Evolutionary conservation across 2,329 filamentous ascomycete species (phyloP), one percentile per base, ranked within the genome.

Genomic region (Diplocarpon rosae): DNA sequence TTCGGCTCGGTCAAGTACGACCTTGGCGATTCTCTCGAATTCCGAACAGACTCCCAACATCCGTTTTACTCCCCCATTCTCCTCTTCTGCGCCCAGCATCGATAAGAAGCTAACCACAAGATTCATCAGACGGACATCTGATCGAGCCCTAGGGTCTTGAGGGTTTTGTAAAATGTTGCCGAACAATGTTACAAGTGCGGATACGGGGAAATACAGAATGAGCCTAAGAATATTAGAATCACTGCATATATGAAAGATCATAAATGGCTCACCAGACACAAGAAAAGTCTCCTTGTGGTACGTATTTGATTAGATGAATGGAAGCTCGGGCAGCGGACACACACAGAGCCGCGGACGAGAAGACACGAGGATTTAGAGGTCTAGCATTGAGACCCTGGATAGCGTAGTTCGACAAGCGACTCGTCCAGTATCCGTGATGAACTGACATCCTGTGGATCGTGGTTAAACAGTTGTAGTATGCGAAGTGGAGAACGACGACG

Each of bases 361-460:
- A 98, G 8, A 98, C 85, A 54, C 92, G 74, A 0, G 92, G 92
- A 60, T 96, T 98, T 43, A 98, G 66, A 1, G 92, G 89, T 52
- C 84, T 76, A 0, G 89, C 83, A 62, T 96, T 96, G 34, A 95
- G 70, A 1, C 92, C 92, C 63, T 95, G 86, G 45, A 96, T 92
- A 13, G 92, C 92, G 59, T 88, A 96, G 58, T 96, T 90, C 31
- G 89, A 94, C 33, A 98, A 67, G 31, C 92, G 78, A 59, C 86
- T 95, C 1, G 90, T 96, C 92, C 92, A 98, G 66, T 95, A 95
- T 12, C 92, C 92, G 61, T 95, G 89, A 57, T 96, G 92, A 27
- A 96, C 85, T 34, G 87, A 94, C 92, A 96, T 98, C 41, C 92
- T 85, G 63, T 98, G 92, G 52, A 98, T 95, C 0, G 92, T 98